Conservation (phyloP, 768 basidiomycete species). For the Lactarius tabidus region DNA sequence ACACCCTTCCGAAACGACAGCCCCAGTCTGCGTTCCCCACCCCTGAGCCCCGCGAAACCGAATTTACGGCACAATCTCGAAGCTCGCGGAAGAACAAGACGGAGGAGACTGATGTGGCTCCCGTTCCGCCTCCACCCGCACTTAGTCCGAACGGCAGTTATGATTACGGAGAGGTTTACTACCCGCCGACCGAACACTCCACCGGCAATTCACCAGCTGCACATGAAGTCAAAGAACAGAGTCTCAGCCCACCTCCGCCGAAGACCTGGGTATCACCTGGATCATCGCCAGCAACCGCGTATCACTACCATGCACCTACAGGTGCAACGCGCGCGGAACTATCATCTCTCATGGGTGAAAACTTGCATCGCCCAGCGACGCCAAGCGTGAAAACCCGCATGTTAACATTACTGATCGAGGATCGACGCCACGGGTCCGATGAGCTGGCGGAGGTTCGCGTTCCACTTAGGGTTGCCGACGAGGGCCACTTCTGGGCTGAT, state of each 20-base stretch:
- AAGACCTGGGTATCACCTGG: slow-evolving; percentile 7
- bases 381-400: slow-evolving; percentile 37
- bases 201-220: background rate
- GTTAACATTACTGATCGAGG: slow-evolving; percentile 66
- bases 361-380: background rate
- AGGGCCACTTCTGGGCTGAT: slow-evolving; percentile 68
- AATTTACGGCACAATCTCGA: background rate
- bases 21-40: background rate
- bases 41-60: background rate
- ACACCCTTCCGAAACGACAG: background rate
- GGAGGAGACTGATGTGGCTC: background rate
- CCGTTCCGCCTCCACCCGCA: background rate
- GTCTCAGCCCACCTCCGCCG: slow-evolving; percentile 4
- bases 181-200: background rate
- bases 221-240: background rate
- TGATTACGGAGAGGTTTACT: background rate
- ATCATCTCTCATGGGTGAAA: background rate
- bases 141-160: background rate
- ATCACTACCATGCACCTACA: background rate
- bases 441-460: slow-evolving; percentile 68
- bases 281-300: background rate
- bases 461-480: slow-evolving; percentile 44
- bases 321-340: slow-evolving; percentile 4
- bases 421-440: slow-evolving; percentile 47
- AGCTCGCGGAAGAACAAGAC: background rate